These are phyloP conservation scores for Dittrichia graveolens DNA, from an alignment of 129 eudicot species.

Conservation along the genomic window DNA sequence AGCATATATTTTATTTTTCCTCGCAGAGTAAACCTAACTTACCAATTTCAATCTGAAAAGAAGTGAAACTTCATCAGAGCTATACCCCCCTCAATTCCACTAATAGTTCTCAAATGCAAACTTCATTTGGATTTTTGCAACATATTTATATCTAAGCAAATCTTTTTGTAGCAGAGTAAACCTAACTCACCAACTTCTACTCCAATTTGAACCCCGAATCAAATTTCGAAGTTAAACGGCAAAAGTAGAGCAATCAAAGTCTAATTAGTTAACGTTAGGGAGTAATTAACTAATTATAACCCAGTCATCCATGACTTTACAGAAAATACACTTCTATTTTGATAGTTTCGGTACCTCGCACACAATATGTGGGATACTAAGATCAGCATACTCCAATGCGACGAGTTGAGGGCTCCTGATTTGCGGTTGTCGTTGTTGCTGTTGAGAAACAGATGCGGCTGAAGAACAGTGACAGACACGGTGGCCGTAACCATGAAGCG, in stretches of 20 bases:
- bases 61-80: neutral
- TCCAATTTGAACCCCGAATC: neutral
- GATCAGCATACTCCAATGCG: conserved; percentile 59
- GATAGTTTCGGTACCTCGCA: conserved; percentile 27
- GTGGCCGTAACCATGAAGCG: conserved; percentile 17
- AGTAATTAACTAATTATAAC: neutral
- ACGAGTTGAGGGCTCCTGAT: conserved; percentile 54
- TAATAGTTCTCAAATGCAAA: neutral
- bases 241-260: neutral
- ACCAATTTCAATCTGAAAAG: neutral
- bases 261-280: neutral
- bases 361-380: conserved; percentile 39
- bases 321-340: neutral
- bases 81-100: neutral
- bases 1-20: no score
- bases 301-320: neutral
- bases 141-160: neutral
- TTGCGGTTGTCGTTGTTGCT: conserved; percentile 32
- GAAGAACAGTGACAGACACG: conserved; percentile 32
- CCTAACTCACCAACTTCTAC: conserved; percentile 1
- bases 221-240: neutral
- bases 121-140: neutral
- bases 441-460: conserved; percentile 37
- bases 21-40: no score
- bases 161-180: conserved; percentile 7